phyloP scores from a whole-genome alignment of 1,284 basidiomycete genomes.

The Cryptococcus deneoformans region DNA sequence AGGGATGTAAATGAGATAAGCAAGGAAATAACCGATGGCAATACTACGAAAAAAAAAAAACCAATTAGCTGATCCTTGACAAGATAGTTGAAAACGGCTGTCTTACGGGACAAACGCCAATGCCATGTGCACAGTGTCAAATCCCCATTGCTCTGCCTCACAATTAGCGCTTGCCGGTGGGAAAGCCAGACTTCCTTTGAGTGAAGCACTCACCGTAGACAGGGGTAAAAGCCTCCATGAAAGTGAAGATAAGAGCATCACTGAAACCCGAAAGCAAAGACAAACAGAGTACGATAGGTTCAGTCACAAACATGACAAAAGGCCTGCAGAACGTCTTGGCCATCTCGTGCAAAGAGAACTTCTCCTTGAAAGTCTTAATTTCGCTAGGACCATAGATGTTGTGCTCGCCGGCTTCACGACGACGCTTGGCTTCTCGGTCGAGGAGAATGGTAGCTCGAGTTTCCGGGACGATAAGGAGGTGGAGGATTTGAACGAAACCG shows the following conservation, averaged over 20 bases:
- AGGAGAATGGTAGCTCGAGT: slow-evolving; percentile 48
- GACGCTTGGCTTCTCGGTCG: slow-evolving; percentile 47
- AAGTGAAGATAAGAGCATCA: slow-evolving; percentile 50
- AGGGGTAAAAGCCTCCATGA: slow-evolving; percentile 48
- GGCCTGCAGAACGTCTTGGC: slow-evolving; percentile 45
- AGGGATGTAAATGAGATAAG: slow-evolving; percentile 45
- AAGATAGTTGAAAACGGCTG: too few relatives aligned
- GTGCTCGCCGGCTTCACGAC: slow-evolving; percentile 37
- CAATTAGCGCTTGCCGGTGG: too few relatives aligned
- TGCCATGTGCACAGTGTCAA: slow-evolving; percentile 39
- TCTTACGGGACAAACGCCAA: slow-evolving; percentile 43
- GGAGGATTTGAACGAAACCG: slow-evolving; percentile 44
- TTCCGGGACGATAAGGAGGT: slow-evolving; percentile 50
- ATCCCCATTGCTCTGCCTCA: slow-evolving; percentile 44
- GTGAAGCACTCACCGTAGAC: slow-evolving; percentile 16
- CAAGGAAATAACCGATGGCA: slow-evolving; percentile 49
- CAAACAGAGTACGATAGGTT: slow-evolving; percentile 51
- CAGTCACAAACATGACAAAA: slow-evolving; percentile 31
- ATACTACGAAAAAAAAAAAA: slow-evolving; percentile 15
- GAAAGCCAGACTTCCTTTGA: slow-evolving; percentile 10
- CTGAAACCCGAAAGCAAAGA: slow-evolving; percentile 51
- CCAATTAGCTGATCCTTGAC: too few relatives aligned
- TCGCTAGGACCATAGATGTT: slow-evolving; percentile 51
- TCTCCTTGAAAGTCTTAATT: slow-evolving; percentile 32
- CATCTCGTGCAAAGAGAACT: slow-evolving; percentile 45